A percentile compares a stretch with the other conserved stretches of the same genome.
Conservation (phyloP, 768 basidiomycete species). For the Panus rudis region DNA sequence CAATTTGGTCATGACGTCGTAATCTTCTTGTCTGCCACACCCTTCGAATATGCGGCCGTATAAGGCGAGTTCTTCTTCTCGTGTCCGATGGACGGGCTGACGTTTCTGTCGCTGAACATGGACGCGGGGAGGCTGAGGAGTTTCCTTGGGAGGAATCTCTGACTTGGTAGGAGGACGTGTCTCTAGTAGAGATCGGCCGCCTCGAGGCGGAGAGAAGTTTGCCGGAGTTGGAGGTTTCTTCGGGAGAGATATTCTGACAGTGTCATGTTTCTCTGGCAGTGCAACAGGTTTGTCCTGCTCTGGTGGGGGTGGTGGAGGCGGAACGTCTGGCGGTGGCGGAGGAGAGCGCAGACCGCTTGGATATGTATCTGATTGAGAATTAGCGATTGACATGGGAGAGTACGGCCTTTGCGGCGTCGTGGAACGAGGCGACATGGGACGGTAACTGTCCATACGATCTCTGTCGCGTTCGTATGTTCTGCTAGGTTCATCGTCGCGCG, state of each 20-base stretch:
- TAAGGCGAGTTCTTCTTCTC: constrained; percentile 57
- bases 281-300: constrained; percentile 15
- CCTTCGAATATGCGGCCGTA: constrained; percentile 66
- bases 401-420: constrained; percentile 1
- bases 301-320: constrained; percentile 11
- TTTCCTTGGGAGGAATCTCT: too few relatives aligned
- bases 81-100: constrained; percentile 41
- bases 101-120: constrained; percentile 28
- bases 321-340: constrained; percentile 9
- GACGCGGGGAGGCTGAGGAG: constrained; percentile 1
- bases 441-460: constrained; percentile 11
- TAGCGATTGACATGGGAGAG: constrained; percentile 3
- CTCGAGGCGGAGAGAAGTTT: constrained; percentile 36
- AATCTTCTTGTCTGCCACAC: constrained; percentile 67
- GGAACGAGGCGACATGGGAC: constrained; percentile 16
- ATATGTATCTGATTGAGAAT: constrained; percentile 11
- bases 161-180: too few relatives aligned
- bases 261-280: constrained; percentile 30
- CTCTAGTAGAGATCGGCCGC: too few relatives aligned
- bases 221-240: constrained; percentile 43
- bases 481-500: constrained; percentile 8
- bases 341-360: constrained; percentile 14
- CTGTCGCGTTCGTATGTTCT: constrained; percentile 5
- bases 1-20: constrained; percentile 77
- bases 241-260: constrained; percentile 34